Evolutionary conservation across 441 rosid genomes (phyloP).

Genomic region (Gossypium schwendimanii): DNA sequence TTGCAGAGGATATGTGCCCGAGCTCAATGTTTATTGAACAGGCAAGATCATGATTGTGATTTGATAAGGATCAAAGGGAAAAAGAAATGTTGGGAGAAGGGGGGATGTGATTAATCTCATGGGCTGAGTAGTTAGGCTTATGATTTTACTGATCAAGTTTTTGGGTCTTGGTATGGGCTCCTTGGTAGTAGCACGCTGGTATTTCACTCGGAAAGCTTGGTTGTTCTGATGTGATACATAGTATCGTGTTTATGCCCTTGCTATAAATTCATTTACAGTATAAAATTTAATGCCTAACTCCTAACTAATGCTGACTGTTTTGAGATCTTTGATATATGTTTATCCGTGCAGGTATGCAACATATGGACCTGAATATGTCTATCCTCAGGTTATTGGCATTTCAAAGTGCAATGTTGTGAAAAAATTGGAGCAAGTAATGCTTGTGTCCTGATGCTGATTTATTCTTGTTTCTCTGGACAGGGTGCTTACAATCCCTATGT

Average conservation of each 20-base stretch:
- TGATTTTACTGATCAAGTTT: constrained; percentile 8
- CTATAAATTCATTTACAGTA: constrained; percentile 6
- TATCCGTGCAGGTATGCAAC: constrained; percentile 57
- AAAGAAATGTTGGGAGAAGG: constrained; percentile 1
- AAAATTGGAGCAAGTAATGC: background rate
- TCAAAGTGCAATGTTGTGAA: background rate
- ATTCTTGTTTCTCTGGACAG: constrained; percentile 29
- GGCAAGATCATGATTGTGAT: constrained; percentile 49
- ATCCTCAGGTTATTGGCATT: constrained; percentile 56
- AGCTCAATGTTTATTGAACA: constrained; percentile 53
- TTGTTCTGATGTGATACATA: constrained; percentile 1
- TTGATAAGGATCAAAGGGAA: constrained; percentile 19
- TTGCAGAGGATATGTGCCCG: constrained; percentile 50
- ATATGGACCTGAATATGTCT: constrained; percentile 67
- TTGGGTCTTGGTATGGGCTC: constrained; percentile 12
- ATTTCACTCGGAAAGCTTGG: background rate
- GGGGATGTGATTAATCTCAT: background rate
- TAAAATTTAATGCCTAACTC: background rate
- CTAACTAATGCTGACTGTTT: background rate
- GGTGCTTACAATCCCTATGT: constrained; percentile 72
- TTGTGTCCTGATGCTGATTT: constrained; percentile 14
- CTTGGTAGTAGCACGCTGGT: constrained; percentile 7
- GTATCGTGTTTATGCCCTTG: background rate
- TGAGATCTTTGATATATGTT: constrained; percentile 12
- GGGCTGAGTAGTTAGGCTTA: constrained; percentile 19